Conservation (phyloP, 805 yeast genomes). For the Schizosaccharomyces cryophilus region DNA sequence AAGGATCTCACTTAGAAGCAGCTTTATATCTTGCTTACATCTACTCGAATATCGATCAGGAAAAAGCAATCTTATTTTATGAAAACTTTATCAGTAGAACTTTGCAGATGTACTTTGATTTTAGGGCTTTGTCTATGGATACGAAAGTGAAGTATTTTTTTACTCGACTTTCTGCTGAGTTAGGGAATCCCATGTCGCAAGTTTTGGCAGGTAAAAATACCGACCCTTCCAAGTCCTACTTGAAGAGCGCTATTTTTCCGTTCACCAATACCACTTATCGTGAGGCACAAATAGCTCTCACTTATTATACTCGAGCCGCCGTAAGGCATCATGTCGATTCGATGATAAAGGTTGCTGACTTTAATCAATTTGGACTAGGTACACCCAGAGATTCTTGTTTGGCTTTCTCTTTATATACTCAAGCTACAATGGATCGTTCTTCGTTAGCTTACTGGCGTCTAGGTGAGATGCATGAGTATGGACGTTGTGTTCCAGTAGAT, state of each 20-base stretch:
- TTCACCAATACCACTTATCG: not conserved
- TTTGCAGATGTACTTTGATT: not conserved
- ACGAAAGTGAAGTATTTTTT: not conserved
- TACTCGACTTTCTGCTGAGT: slow-evolving; percentile 41
- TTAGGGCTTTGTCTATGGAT: not conserved
- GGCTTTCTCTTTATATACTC: slow-evolving; percentile 37
- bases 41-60: not conserved
- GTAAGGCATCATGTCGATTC: slow-evolving; percentile 41
- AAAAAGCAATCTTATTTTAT: not conserved
- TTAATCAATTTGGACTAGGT: slow-evolving; percentile 31
- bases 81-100: not conserved
- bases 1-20: not conserved
- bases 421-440: slow-evolving; percentile 23
- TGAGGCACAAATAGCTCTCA: slow-evolving; percentile 22
- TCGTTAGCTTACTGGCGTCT: slow-evolving; percentile 58
- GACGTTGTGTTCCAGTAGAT: slow-evolving; percentile 52
- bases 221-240: not conserved
- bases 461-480: slow-evolving; percentile 75
- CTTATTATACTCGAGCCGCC: slow-evolving; percentile 34
- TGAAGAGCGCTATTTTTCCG: not conserved
- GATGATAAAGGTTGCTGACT: slow-evolving; percentile 53
- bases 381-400: slow-evolving; percentile 19
- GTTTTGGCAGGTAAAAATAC: slow-evolving; percentile 31
- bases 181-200: slow-evolving; percentile 59
- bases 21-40: not conserved